Evolutionary conservation across 1,139 yeast species (phyloP), one percentile per base, ranked within the genome.

Genomic region (Protomyces arabidopsidicola): DNA sequence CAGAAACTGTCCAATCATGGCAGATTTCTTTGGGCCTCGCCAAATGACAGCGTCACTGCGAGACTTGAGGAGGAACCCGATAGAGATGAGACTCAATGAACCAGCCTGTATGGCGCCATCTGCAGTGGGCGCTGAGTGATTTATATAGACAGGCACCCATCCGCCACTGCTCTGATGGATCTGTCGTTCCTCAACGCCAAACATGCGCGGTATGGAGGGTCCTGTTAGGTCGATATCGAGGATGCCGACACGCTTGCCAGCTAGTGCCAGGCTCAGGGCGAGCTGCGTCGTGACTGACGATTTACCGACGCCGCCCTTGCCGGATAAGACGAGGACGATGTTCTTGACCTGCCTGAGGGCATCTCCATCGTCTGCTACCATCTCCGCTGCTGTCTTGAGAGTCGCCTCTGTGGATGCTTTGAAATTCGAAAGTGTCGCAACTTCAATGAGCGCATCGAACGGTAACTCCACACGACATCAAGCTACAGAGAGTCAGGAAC

Each of bases 11-110:
- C 93, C 82, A 53, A 95, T 88, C 98, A 95, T 93, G 24, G 98
- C 97, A 0, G 98, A 91, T 73, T 95, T 95, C 75, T 91, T 90
- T 1, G 99, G 98, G 0, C 99, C 99, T 71, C 98, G 80, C 99
- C 99, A 95, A 8, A 93, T 97, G 38, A 95, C 95, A 22, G 96
- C 85, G 70, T 87, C 88, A 31, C 95, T 96, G 65, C 98, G 76
- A 72, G 88, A 85, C 18, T 87, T 86, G 9, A 93, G 75, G 54
- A 95, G 74, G 71, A 95, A 93, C 2, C 98, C 99, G n/a, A 95
- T 76, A 3, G 97, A 89, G 88, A 93, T 90, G 55, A 91, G 80
- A 53, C 84, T 77, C 65, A 69, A 74, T 64, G 22, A 67, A 68
- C 68, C 60, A 3, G 48, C 34, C 69, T 2, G 55, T 14, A 31